Base-by-base conservation (phyloP, 352 stramenopile species). In the Globisporangium nunn region DNA sequence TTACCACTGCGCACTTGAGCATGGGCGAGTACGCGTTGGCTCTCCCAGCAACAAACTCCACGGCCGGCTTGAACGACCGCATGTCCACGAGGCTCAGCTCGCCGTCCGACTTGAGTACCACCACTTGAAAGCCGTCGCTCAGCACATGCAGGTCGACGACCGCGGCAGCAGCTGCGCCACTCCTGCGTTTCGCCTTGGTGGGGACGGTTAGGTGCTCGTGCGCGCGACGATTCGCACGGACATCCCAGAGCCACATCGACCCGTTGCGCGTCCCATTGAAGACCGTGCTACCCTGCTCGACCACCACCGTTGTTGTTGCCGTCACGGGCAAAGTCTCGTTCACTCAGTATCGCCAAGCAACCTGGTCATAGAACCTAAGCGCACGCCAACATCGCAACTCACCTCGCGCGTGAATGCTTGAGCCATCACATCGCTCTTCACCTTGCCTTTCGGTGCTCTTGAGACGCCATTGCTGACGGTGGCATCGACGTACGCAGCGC, bases 191-290 rank as follows among this genome's bases (percentile, higher is more conserved):
- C 8, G 29, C 10, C 15, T 17, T 7, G 2, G 50, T n/a, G 40
- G 14, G 1, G 12, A 31, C 15, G 12, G 33, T 12, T n/a, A 28
- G 11, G 17, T 56, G 37, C 33, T 71, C 64, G 6, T 66, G 53
- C 0, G 54, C 54, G 1, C 64, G 64, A 7, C 61, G 43, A 23
- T 33, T 50, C 4, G 61, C 44, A 37, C 75, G 75, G 18, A 78
- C 50, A 43, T 85, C 75, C 75, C 75, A 85, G 6, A 77, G 63
- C 75, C 75, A 85, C 17, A 67, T 66, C 1, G 58, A 66, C 2
- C 75, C 75, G 29, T 59, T 73, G 18, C 72, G 74, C 12, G 72
- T 77, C 28, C 75, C 75, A 57, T 85, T 85, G 18, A 81, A 2
- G 37, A 85, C 56, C n/a, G 72, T 62, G 15, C 72, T 58, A 6